Percentiles rank a stretch among this genome's conserved stretches.
These are phyloP conservation scores for Alisma plantagoaquatica DNA, from an alignment of 106 monocot genomes.

Conservation along the genomic window DNA sequence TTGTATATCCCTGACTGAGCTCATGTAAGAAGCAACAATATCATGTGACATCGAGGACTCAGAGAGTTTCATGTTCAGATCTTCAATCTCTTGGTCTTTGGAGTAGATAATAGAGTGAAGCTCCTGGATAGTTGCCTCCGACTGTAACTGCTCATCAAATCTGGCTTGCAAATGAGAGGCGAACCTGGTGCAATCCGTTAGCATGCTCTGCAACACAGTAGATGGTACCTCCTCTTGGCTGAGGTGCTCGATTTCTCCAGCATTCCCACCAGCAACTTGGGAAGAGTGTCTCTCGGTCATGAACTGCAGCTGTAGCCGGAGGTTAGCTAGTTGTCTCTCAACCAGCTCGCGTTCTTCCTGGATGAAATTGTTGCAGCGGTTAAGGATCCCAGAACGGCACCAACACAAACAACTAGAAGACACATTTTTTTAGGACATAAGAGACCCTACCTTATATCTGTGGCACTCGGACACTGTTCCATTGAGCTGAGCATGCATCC, in stretches of 20 bases:
- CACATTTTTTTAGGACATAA: not conserved
- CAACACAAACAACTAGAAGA: not conserved
- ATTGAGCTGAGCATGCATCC: constrained; percentile 19
- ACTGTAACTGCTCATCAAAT: constrained; percentile 25
- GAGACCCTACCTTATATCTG: constrained; percentile 50
- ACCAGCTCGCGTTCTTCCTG: constrained; percentile 83
- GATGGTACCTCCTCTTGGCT: constrained; percentile 13
- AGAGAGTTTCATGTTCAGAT: constrained; percentile 35
- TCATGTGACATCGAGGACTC: constrained; percentile 39
- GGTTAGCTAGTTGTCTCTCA: constrained; percentile 41
- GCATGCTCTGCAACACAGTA: constrained; percentile 41
- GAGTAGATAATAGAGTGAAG: constrained; percentile 25
- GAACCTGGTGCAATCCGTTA: constrained; percentile 57
- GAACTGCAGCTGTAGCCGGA: constrained; percentile 33
- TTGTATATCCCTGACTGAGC: constrained; percentile 26
- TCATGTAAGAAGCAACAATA: constrained; percentile 47
- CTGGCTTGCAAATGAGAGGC: constrained; percentile 30
- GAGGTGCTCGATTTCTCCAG: constrained; percentile 9
- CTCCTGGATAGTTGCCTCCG: constrained; percentile 19
- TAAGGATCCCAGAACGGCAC: not conserved
- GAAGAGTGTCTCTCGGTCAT: constrained; percentile 18
- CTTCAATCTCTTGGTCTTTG: constrained; percentile 67
- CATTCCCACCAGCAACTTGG: not conserved
- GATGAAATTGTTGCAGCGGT: constrained; percentile 4
- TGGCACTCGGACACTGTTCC: constrained; percentile 37